Percentiles rank a stretch among this genome's conserved stretches.
Conservation (phyloP, 371 early-diverging fungal species). For the Actinomucor elegans region DNA sequence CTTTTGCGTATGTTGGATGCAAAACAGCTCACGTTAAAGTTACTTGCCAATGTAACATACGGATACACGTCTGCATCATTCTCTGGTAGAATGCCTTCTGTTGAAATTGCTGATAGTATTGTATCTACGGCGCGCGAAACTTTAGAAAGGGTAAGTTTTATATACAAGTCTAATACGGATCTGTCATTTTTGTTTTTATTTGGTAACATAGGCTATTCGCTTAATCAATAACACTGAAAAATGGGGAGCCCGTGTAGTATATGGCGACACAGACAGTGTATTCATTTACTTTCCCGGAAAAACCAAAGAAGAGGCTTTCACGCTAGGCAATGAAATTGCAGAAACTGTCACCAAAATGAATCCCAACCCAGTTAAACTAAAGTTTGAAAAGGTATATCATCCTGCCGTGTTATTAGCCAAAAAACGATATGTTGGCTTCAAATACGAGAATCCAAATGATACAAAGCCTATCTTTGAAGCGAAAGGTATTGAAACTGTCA, state of each 20-base stretch:
- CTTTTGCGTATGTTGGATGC: conserved; percentile 64
- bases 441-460: conserved; percentile 63
- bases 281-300: conserved; percentile 79
- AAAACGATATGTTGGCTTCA: conserved; percentile 90
- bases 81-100: conserved; percentile 90
- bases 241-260: conserved; percentile 84
- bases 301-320: conserved; percentile 72
- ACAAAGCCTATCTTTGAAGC: conserved; percentile 80
- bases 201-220: conserved; percentile 52
- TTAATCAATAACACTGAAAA: conserved; percentile 60
- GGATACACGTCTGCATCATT: conserved; percentile 87
- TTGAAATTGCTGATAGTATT: conserved; percentile 89
- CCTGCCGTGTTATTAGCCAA: conserved; percentile 86
- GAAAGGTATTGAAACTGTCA: conserved; percentile 94
- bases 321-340: conserved; percentile 78
- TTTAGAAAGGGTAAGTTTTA: conserved; percentile 59
- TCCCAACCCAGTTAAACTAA: conserved; percentile 81
- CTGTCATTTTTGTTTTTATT: not conserved
- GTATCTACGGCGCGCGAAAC: conserved; percentile 83
- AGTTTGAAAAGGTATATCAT: conserved; percentile 92
- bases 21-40: conserved; percentile 82
- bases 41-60: conserved; percentile 91
- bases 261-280: conserved; percentile 92
- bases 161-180: too few species aligned
- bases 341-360: conserved; percentile 68